Percentiles rank a stretch among this genome's conserved stretches.
These are phyloP conservation scores for Mycena rebaudengoi DNA, from an alignment of 768 basidiomycete genomes.

Conservation along the genomic window DNA sequence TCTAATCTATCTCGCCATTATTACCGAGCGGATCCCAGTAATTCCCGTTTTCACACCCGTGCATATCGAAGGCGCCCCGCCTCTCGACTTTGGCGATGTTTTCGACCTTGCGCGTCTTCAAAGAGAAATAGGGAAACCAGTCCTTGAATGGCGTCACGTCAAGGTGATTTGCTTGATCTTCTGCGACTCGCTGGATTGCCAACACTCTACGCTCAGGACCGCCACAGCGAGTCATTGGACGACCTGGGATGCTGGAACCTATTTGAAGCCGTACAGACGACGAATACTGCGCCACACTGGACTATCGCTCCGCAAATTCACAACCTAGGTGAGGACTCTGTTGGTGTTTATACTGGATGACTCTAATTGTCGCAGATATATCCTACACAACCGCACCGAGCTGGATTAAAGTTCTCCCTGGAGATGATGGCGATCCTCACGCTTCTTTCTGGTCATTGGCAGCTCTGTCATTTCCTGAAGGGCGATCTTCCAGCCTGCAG, in stretches of 20 bases:
- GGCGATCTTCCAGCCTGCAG: background rate
- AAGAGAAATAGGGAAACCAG: constrained; percentile 32
- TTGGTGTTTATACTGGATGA: background rate
- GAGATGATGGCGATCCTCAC: constrained; percentile 23
- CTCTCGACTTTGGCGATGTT: constrained; percentile 28
- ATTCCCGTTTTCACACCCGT: constrained; percentile 43
- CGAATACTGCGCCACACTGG: constrained; percentile 16
- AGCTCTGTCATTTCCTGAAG: constrained; percentile 29
- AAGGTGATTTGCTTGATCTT: constrained; percentile 25
- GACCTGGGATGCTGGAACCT: constrained; percentile 46
- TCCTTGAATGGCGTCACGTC: constrained; percentile 49
- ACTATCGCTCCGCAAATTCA: background rate
- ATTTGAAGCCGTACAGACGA: constrained; percentile 34
- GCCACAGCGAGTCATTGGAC: constrained; percentile 20
- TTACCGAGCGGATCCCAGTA: constrained; percentile 44
- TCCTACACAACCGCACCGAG: constrained; percentile 32
- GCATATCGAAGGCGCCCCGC: constrained; percentile 33
- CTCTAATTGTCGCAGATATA: constrained; percentile 17
- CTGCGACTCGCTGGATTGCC: too few species aligned
- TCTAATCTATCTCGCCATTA: constrained; percentile 43
- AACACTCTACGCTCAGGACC: too few species aligned
- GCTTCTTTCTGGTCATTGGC: constrained; percentile 30
- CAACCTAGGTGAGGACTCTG: constrained; percentile 12
- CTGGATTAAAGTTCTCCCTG: constrained; percentile 29
- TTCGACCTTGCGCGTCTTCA: constrained; percentile 44